Conservation (phyloP, 2,329 filamentous ascomycete genomes). For the Aureobasidium uvarum region DNA sequence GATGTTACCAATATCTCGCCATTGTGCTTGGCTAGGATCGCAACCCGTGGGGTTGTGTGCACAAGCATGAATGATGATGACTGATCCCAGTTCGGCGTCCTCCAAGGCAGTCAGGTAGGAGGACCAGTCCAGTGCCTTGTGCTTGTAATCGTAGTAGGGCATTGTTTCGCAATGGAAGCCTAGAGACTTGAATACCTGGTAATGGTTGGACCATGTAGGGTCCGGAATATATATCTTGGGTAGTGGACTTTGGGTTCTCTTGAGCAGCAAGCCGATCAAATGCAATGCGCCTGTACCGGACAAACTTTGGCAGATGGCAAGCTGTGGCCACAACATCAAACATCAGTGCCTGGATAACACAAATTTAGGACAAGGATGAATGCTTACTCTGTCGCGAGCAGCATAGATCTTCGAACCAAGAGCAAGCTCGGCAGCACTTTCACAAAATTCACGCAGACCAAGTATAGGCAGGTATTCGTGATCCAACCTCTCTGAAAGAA, state of each 20-base stretch:
- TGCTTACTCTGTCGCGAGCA: too few relatives aligned
- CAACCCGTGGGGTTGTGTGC: slow-evolving; percentile 48
- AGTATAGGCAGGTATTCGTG: slow-evolving; percentile 1
- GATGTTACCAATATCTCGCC: slow-evolving; percentile 36
- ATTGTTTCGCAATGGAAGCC: slow-evolving; percentile 37
- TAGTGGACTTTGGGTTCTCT: slow-evolving; percentile 33
- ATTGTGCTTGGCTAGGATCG: slow-evolving; percentile 42
- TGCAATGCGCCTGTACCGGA: slow-evolving; percentile 46
- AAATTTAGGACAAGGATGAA: too few relatives aligned
- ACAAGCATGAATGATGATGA: slow-evolving; percentile 45
- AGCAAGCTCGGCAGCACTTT: not conserved
- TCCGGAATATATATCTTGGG: slow-evolving; percentile 42
- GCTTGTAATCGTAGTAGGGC: slow-evolving; percentile 41
- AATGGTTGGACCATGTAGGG: slow-evolving; percentile 48
- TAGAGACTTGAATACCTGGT: slow-evolving; percentile 39
- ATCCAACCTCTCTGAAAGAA: not conserved
- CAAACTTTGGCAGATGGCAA: slow-evolving; percentile 41
- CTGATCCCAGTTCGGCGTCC: slow-evolving; percentile 57
- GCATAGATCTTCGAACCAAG: too few relatives aligned
- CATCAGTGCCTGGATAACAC: too few relatives aligned
- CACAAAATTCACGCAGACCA: not conserved
- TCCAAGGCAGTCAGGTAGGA: slow-evolving; percentile 89
- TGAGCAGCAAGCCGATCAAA: slow-evolving; percentile 39
- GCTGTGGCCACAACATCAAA: too few relatives aligned
- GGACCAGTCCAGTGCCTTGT: slow-evolving; percentile 81